phyloP scores from a whole-genome alignment of 164 flowering plant genomes.

The Brasenia schreberi region DNA sequence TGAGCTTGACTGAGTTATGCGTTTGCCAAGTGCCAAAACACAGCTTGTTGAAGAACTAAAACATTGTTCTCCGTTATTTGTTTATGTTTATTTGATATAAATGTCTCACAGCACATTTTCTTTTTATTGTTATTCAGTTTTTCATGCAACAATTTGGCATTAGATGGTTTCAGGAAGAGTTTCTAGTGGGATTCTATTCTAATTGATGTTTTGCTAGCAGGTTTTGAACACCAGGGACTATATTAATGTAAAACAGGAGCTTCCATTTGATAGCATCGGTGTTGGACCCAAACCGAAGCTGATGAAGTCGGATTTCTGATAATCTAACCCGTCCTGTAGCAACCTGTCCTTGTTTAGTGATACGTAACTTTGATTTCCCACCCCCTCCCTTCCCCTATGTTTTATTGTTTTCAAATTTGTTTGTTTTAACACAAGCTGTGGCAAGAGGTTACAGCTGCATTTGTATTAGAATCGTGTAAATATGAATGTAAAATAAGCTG shows the following conservation, averaged over 20 bases:
- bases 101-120: no score
- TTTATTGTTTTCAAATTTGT: no score
- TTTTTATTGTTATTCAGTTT: not conserved
- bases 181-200: no score
- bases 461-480: not conserved
- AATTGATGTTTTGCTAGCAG: slow-evolving; percentile 25
- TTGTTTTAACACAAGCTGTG: not conserved
- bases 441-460: not conserved
- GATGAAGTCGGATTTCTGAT: slow-evolving; percentile 68
- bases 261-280: slow-evolving; percentile 39
- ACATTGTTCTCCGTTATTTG: not conserved
- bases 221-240: slow-evolving; percentile 89
- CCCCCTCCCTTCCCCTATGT: not conserved
- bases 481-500: not conserved
- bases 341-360: not conserved
- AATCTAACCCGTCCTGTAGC: not conserved
- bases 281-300: slow-evolving; percentile 61
- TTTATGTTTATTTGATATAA: no score
- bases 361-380: not conserved
- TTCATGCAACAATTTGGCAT: not conserved
- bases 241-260: slow-evolving; percentile 68
- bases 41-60: no score
- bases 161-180: not conserved
- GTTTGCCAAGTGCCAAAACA: no score
- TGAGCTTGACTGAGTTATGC: no score